These are phyloP conservation scores for Volvox carteri DNA, from an alignment of 163 green algal genomes.

Conservation along the genomic window DNA sequence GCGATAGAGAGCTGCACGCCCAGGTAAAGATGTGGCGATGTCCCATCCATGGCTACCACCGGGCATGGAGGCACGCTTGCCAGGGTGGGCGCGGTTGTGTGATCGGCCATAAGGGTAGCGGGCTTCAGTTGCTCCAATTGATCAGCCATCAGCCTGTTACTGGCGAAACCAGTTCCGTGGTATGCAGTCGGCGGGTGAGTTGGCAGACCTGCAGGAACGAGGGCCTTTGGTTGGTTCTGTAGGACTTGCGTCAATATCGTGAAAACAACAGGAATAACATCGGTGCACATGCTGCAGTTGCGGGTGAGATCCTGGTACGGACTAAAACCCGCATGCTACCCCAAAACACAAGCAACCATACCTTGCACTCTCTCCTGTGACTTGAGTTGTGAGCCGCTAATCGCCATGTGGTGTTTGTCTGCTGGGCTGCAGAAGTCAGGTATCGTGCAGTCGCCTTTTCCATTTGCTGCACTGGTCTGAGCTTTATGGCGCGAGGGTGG, in stretches of 20 bases:
- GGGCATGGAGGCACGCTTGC: background rate
- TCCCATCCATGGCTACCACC: background rate
- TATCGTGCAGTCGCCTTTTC: background rate
- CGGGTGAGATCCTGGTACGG: too few species aligned
- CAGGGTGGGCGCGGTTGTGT: background rate
- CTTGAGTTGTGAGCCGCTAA: background rate
- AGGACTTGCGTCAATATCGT: background rate
- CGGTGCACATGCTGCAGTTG: background rate
- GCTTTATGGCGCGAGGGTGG: background rate
- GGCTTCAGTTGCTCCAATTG: background rate
- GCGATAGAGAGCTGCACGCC: background rate
- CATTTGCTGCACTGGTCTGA: background rate
- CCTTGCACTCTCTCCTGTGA: background rate
- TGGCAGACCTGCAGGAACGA: background rate
- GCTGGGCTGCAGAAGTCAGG: conserved; percentile 51
- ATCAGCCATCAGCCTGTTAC: background rate
- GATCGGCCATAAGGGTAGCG: too few species aligned
- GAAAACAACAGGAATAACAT: background rate
- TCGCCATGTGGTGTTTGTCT: background rate
- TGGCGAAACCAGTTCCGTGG: background rate
- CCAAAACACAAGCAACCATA: background rate
- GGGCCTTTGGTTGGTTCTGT: background rate
- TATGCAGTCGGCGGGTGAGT: background rate
- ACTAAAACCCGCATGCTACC: background rate
- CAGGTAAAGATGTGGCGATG: background rate